Evolutionary conservation across 345 rosid genomes (phyloP), one percentile per base, ranked within the genome.

Genomic region (Aurinia saxatilis): DNA sequence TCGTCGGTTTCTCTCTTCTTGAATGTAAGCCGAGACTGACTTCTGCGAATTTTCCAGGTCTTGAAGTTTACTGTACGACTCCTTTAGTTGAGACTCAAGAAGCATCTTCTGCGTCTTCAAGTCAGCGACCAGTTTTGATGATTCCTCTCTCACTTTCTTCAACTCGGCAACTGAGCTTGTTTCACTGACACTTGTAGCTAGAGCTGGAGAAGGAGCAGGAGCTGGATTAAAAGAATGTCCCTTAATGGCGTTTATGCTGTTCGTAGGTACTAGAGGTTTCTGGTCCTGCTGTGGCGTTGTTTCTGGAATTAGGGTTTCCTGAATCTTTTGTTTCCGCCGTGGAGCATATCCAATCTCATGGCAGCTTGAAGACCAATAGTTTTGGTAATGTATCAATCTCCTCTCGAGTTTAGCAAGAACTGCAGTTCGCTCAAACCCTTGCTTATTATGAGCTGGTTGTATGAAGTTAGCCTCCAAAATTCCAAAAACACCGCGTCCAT

Each of bases 391-490:
- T 10, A 72, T 11, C 55, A 90, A 71, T 38, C 77, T 75, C 4
- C 68, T 61, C 75, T 86, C 85, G 0, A 90, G 78, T 50, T 84
- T 84, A 62, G 80, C 37, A 31, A 84, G 88, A 48, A 70, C 79
- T 7, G 60, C 57, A 5, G 91, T 86, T 18, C 82, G 78, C 76
- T 90, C 97, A n/a, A n/a, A n/a, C n/a, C n/a, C n/a, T n/a, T n/a
- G n/a, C n/a, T n/a, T n/a, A n/a, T n/a, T n/a, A n/a, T 84, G 97
- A 55, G 97, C 88, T 47, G 90, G 97, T 73, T 90, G 86, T 8
- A 87, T 76, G 65, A 90, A 90, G 58, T 90, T 81, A 7, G 85
- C 97, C 72, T 90, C 91, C 72, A 90, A 36, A n/a, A 83, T 76
- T 74, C 96, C 97, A 68, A 86, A 82, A 10, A 83, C 84, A 10